Evolutionary conservation across 2,329 filamentous ascomycete genomes (phyloP).

Genomic region (Fusarium euwallaceae): DNA sequence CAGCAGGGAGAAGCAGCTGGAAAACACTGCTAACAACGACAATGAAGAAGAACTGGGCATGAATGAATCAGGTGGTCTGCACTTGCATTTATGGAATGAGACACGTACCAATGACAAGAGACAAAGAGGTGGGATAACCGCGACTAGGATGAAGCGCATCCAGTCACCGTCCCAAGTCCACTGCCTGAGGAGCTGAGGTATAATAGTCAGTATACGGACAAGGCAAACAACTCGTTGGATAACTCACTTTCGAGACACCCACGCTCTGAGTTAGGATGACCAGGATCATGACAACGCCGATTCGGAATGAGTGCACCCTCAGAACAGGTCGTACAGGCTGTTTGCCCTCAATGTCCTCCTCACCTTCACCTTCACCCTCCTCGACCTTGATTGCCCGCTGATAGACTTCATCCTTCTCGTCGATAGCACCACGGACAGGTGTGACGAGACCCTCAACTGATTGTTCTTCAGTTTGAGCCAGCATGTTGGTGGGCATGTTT

Average conservation of each 20-base stretch:
- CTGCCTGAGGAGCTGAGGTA: constrained; percentile 25
- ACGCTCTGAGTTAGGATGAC: constrained; percentile 44
- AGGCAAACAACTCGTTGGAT: too few species aligned
- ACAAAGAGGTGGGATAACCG: constrained; percentile 35
- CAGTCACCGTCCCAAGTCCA: constrained; percentile 43
- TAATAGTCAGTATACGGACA: neutral
- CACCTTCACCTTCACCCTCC: constrained; percentile 39
- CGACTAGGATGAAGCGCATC: constrained; percentile 34
- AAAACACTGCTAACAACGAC: constrained; percentile 43
- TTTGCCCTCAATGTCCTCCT: constrained; percentile 40
- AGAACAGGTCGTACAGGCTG: constrained; percentile 38
- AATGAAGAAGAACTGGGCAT: constrained; percentile 45
- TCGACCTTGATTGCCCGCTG: constrained; percentile 43
- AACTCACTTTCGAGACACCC: constrained; percentile 43
- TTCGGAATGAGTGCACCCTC: constrained; percentile 41
- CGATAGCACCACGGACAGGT: constrained; percentile 43
- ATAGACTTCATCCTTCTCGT: constrained; percentile 45
- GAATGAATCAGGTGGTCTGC: too few species aligned
- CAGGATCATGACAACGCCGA: constrained; percentile 45
- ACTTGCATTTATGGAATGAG: too few species aligned
- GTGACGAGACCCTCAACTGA: constrained; percentile 29
- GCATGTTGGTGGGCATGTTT: constrained; percentile 41
- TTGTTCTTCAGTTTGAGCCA: constrained; percentile 40
- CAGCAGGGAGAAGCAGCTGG: constrained; percentile 41
- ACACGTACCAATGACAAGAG: constrained; percentile 33